Evolutionary conservation across 306 rosid genomes (phyloP).

Genomic region (Dalbergia oliveri): DNA sequence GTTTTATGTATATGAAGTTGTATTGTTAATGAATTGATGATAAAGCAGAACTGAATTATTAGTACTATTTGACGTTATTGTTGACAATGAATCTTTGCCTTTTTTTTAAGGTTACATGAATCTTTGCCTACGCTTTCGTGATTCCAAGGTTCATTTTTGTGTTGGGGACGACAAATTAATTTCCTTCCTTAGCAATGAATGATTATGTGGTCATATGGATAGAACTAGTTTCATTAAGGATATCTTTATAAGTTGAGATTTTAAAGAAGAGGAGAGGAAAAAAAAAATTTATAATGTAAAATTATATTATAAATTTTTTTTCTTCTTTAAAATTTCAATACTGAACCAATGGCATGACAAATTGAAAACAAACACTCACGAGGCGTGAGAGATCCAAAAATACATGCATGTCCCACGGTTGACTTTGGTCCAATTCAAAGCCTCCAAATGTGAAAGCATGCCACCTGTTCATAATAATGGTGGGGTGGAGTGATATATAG

Average conservation of each 20-base stretch:
- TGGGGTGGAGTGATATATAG: conserved; percentile 13
- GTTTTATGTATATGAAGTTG: too few species aligned
- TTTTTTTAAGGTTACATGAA: too few species aligned
- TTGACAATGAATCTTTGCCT: background rate
- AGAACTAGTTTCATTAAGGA: too few species aligned
- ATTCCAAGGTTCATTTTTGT: background rate
- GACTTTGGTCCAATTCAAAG: conserved; percentile 31
- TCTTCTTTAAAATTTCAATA: too few species aligned
- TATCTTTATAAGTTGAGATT: too few species aligned
- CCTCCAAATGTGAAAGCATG: conserved; percentile 36
- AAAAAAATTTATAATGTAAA: too few species aligned
- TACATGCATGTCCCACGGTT: conserved; percentile 12
- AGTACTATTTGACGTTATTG: background rate
- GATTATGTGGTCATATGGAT: background rate
- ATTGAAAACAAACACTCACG: background rate
- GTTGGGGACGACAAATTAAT: background rate
- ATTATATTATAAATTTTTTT: too few species aligned
- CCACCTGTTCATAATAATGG: background rate
- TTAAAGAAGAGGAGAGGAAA: too few species aligned
- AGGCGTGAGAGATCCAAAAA: background rate
- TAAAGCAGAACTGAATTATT: background rate
- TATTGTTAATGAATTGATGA: too few species aligned
- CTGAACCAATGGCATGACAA: conserved; percentile 8
- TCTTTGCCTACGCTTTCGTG: background rate
- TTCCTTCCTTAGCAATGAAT: too few species aligned